Conservation (phyloP, 1,284 basidiomycete species). For the Schizopora paradoxa region DNA sequence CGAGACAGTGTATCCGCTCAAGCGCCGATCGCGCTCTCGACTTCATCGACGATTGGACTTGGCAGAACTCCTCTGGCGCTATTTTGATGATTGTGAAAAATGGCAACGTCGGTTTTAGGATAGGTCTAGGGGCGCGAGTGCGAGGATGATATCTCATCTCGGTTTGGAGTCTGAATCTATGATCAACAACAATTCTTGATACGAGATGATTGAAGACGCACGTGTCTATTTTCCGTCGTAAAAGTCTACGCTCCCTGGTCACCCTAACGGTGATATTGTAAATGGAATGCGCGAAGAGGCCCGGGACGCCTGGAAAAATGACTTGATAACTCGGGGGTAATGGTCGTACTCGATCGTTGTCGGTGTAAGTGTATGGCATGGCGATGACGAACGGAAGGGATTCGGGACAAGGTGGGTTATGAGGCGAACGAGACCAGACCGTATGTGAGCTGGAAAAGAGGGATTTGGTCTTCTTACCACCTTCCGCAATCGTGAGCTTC, state of each 20-base stretch:
- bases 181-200: not conserved
- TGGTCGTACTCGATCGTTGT: constrained; percentile 27
- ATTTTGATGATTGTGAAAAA: constrained; percentile 47
- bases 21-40: constrained; percentile 27
- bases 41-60: constrained; percentile 40
- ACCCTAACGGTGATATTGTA: constrained; percentile 45
- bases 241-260: constrained; percentile 32
- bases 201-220: not conserved
- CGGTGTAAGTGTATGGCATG: constrained; percentile 43
- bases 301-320: constrained; percentile 30
- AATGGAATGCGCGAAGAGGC: constrained; percentile 22
- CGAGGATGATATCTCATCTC: constrained; percentile 44
- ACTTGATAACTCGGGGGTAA: constrained; percentile 50
- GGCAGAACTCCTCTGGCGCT: constrained; percentile 59
- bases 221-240: constrained; percentile 35
- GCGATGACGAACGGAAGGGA: constrained; percentile 42
- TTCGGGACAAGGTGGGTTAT: constrained; percentile 36
- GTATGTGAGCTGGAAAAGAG: constrained; percentile 32
- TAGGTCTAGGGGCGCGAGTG: constrained; percentile 45
- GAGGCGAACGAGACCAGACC: constrained; percentile 49
- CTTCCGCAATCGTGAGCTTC: constrained; percentile 36
- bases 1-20: constrained; percentile 43
- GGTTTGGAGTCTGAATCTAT: constrained; percentile 26
- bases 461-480: constrained; percentile 29
- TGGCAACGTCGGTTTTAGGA: constrained; percentile 25